A percentile compares a stretch with the other conserved stretches of the same genome.
These are phyloP conservation scores for Fusarium gaditjirri DNA, from an alignment of 2,329 filamentous ascomycete species.

Conservation along the genomic window DNA sequence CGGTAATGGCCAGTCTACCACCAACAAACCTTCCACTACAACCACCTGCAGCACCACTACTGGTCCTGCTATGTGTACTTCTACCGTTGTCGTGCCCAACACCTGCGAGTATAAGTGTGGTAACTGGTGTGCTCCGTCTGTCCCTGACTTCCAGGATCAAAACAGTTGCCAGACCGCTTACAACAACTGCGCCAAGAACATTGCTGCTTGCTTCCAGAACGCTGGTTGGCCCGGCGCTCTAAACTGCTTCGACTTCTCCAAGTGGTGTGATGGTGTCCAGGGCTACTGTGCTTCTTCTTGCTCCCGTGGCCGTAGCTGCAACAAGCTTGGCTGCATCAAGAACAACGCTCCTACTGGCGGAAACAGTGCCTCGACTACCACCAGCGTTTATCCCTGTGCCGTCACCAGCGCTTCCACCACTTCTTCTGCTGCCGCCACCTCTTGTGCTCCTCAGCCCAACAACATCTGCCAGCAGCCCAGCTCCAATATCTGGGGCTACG, in stretches of 20 bases:
- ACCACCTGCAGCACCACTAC: slow-evolving; percentile 49
- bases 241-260: slow-evolving; percentile 61
- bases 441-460: slow-evolving; percentile 58
- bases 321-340: slow-evolving; percentile 57
- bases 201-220: slow-evolving; percentile 61
- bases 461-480: slow-evolving; percentile 65
- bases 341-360: slow-evolving; percentile 54
- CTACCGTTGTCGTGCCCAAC: slow-evolving; percentile 57
- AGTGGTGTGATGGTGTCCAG: slow-evolving; percentile 60
- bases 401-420: slow-evolving; percentile 46
- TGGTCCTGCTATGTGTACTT: slow-evolving; percentile 58
- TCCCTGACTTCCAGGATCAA: slow-evolving; percentile 60
- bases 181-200: slow-evolving; percentile 59
- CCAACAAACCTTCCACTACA: slow-evolving; percentile 29
- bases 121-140: slow-evolving; percentile 62
- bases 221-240: slow-evolving; percentile 62
- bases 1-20: slow-evolving; percentile 11
- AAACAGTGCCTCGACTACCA: slow-evolving; percentile 49
- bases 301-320: slow-evolving; percentile 46
- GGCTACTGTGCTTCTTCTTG: slow-evolving; percentile 57
- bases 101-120: slow-evolving; percentile 66
- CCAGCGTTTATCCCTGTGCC: slow-evolving; percentile 49
- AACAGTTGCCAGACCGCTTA: slow-evolving; percentile 55
- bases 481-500: slow-evolving; percentile 72
- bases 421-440: slow-evolving; percentile 47